Base-by-base conservation (phyloP, 768 basidiomycete genomes). In the Pleurotus tuoliensis region DNA sequence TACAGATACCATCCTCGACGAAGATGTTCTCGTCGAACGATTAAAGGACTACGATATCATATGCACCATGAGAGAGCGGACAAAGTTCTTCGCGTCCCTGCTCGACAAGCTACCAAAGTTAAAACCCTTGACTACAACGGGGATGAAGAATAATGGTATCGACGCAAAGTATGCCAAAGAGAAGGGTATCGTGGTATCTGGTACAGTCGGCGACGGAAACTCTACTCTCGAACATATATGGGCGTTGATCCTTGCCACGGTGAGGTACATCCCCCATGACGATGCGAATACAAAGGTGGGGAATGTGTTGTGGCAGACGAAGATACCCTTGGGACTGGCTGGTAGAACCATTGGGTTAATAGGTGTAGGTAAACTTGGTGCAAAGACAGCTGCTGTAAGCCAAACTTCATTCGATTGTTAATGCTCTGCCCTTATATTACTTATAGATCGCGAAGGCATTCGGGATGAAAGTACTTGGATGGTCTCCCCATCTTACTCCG, bases 41-140 rank as follows among this genome's bases (percentile, higher is more conserved):
- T 72, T 87, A 41, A 61, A 73, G 47, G 71, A 76, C 1, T 86
- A 81, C 65, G 66, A 80, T 4, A 76, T 89, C 43, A 73, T 88
- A 18, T 82, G 81, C 64, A 76, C 84, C 3, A 87, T 87, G 85
- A 73, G 86, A 50, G 87, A 88, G 61, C 72, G 87, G 27, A 87
- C 86, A 0, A 81, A 78, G 56, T 80, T 89, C 63, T 64, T 74
- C 5, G 65, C 71, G 5, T 69, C 75, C 0, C 59, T 86, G 8
- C 64, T 89, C 44, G 78, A 78, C 53, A 72, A 74, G 44, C 71
- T 89, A 34, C 85, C 85, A 5, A 82, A 82, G 47, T 73, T 89
- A 44, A 79, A 76, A 27, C 68, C 86, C 20, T 74, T 89, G 52
- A 75, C 82, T 11, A 87, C 86, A 0, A 87, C 86, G 2, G 85